Percentiles rank a stretch among this genome's conserved stretches.
These are phyloP conservation scores for Colletotrichum limetticola DNA, from an alignment of 2,329 filamentous ascomycete species.

Conservation along the genomic window DNA sequence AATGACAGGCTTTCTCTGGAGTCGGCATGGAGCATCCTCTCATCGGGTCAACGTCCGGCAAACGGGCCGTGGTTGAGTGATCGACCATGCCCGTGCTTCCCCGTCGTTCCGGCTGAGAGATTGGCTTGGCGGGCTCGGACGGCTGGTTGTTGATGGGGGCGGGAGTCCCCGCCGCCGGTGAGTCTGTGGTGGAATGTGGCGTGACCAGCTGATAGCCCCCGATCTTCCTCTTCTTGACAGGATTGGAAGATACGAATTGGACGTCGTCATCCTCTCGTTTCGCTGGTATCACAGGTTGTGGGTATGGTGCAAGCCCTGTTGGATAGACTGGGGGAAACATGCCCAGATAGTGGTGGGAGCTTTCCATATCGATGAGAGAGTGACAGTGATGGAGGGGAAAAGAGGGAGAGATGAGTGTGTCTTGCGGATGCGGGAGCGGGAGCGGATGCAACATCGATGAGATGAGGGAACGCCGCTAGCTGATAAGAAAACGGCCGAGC, in stretches of 20 bases:
- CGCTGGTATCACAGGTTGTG: constrained; percentile 24
- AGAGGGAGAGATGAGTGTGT: not conserved
- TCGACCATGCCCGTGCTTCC: constrained; percentile 46
- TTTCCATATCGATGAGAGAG: constrained; percentile 14
- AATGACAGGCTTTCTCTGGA: constrained; percentile 46
- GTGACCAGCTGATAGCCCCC: constrained; percentile 2
- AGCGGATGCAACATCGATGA: constrained; percentile 28
- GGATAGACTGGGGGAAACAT: constrained; percentile 28
- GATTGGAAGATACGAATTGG: constrained; percentile 55
- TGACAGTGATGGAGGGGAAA: not conserved
- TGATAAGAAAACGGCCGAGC: constrained; percentile 24
- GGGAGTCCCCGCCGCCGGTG: not conserved
- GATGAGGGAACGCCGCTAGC: constrained; percentile 13
- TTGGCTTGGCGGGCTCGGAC: constrained; percentile 4
- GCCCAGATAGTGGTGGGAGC: constrained; percentile 14
- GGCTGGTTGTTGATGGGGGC: not conserved
- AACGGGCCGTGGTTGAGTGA: constrained; percentile 38
- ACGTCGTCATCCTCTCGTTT: constrained; percentile 54
- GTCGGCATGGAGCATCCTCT: constrained; percentile 48
- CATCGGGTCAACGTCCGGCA: constrained; percentile 41
- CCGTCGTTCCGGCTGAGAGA: constrained; percentile 37
- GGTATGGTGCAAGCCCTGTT: not conserved
- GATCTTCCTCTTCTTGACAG: constrained; percentile 50
- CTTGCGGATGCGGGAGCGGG: constrained; percentile 19
- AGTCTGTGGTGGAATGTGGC: constrained; percentile 8